Percentiles rank a stretch among this genome's conserved stretches.
Evolutionary conservation across 2,329 filamentous ascomycete genomes (phyloP).

Genomic region (Fusarium palustre): DNA sequence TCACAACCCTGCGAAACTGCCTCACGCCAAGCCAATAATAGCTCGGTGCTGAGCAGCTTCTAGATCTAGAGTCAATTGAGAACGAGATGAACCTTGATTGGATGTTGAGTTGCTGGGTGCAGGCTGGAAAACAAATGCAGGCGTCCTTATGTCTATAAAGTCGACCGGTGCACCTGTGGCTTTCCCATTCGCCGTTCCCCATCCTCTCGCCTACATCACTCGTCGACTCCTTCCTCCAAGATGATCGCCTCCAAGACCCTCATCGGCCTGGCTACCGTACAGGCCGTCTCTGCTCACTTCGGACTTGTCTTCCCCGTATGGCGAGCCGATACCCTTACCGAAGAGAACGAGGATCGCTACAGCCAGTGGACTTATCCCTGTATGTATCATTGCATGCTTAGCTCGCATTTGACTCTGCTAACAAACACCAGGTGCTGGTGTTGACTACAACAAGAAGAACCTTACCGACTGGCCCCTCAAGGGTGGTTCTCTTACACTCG

Average conservation of each 20-base stretch:
- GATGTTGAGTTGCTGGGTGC: slow-evolving; percentile 11
- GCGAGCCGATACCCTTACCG: slow-evolving; percentile 61
- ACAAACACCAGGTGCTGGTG: slow-evolving; percentile 58
- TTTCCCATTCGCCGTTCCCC: background rate
- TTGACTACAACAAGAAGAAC: slow-evolving; percentile 58
- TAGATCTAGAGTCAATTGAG: slow-evolving; percentile 11
- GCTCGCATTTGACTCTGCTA: background rate
- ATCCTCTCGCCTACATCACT: slow-evolving; percentile 2
- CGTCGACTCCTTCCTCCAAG: background rate
- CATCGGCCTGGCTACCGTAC: slow-evolving; percentile 52
- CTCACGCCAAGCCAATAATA: slow-evolving; percentile 36
- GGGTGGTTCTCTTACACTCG: slow-evolving; percentile 61
- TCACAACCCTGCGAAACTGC: slow-evolving; percentile 33
- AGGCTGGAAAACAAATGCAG: background rate
- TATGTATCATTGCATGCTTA: slow-evolving; percentile 48
- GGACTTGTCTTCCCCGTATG: slow-evolving; percentile 60
- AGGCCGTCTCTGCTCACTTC: slow-evolving; percentile 62
- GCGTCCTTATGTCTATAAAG: slow-evolving; percentile 33
- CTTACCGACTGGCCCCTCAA: slow-evolving; percentile 66
- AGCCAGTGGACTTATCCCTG: slow-evolving; percentile 65
- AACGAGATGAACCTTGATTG: slow-evolving; percentile 19
- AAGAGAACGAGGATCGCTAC: slow-evolving; percentile 54
- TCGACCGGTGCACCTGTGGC: slow-evolving; percentile 9
- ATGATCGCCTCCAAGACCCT: slow-evolving; percentile 51
- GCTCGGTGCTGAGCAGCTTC: slow-evolving; percentile 17